Conservation (phyloP, 2,329 filamentous ascomycete genomes). For the Cladophialophora immunda region DNA sequence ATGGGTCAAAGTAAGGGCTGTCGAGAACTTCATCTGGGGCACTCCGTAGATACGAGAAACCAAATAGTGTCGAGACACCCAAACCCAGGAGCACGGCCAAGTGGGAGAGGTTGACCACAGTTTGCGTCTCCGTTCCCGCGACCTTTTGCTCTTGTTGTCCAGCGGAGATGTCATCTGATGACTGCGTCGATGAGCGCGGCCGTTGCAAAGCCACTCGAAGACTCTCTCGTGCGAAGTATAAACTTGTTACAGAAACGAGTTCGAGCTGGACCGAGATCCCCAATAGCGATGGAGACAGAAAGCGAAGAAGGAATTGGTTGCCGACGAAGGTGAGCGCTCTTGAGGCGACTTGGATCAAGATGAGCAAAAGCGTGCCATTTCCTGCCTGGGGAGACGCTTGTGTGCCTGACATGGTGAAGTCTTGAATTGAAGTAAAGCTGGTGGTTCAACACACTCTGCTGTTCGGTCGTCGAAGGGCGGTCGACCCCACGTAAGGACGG, state of each 20-base stretch:
- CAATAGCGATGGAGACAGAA: constrained; percentile 82
- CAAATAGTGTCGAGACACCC: constrained; percentile 70
- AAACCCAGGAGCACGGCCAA: constrained; percentile 75
- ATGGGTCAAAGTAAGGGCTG: constrained; percentile 71
- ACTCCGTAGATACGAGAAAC: constrained; percentile 71
- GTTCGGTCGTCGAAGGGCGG: neutral
- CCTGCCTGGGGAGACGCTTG: constrained; percentile 11
- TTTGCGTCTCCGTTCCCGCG: constrained; percentile 62
- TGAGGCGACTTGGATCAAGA: constrained; percentile 86
- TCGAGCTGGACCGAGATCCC: constrained; percentile 91
- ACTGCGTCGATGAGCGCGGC: constrained; percentile 56
- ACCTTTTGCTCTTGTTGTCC: constrained; percentile 16
- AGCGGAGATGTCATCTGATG: constrained; percentile 4
- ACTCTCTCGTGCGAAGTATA: constrained; percentile 93
- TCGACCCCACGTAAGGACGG: neutral
- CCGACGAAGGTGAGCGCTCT: constrained; percentile 87
- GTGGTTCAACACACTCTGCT: neutral
- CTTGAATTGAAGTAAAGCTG: neutral
- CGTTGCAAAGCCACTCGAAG: constrained; percentile 90
- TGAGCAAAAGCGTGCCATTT: constrained; percentile 75
- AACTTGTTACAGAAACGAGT: constrained; percentile 88
- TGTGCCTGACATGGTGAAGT: constrained; percentile 11
- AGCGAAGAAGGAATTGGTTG: constrained; percentile 90
- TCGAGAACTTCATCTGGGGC: constrained; percentile 58
- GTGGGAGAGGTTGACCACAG: constrained; percentile 88